A percentile compares a stretch with the other conserved stretches of the same genome.
phyloP scores from a whole-genome alignment of 176 grass and related monocot species.

The Elaeis guineensis region DNA sequence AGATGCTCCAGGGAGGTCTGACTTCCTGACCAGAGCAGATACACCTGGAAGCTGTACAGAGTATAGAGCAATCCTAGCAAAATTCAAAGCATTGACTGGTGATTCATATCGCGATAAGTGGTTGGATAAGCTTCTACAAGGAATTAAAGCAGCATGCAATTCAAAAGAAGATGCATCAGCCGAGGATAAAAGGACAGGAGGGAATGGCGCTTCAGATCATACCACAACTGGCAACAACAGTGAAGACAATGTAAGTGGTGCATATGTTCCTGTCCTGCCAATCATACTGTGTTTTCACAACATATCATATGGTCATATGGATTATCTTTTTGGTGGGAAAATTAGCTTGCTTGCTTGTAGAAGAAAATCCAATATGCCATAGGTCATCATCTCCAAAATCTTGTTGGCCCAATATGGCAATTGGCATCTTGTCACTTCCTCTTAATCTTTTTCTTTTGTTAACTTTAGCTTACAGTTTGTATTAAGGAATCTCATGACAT shows the following conservation, averaged over 20 bases:
- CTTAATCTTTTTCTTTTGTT: too few relatives aligned
- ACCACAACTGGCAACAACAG: conserved; percentile 16
- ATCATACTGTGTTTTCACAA: too few relatives aligned
- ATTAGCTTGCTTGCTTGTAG: too few relatives aligned
- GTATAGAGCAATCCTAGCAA: conserved; percentile 39
- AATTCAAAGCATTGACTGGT: conserved; percentile 63
- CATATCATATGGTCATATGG: too few relatives aligned
- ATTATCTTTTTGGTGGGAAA: too few relatives aligned
- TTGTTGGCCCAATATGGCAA: too few relatives aligned
- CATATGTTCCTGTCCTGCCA: background rate
- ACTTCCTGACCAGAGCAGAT: conserved; percentile 59
- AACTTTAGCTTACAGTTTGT: too few relatives aligned
- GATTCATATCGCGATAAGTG: conserved; percentile 60
- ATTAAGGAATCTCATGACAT: too few relatives aligned
- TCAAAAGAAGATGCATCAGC: conserved; percentile 36
- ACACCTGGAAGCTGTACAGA: conserved; percentile 51
- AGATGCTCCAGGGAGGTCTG: conserved; percentile 19
- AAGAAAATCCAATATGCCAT: too few relatives aligned
- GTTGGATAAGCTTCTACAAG: conserved; percentile 82
- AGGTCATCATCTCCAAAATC: too few relatives aligned
- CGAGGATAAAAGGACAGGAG: conserved; percentile 20
- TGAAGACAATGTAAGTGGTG: conserved; percentile 31
- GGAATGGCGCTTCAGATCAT: background rate
- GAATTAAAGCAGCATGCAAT: conserved; percentile 30
- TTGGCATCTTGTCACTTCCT: too few relatives aligned